Evolutionary conservation across 169 alveolate genomes (phyloP), one percentile per base, ranked within the genome.

Genomic region (Cryptosporidium viatorum): DNA sequence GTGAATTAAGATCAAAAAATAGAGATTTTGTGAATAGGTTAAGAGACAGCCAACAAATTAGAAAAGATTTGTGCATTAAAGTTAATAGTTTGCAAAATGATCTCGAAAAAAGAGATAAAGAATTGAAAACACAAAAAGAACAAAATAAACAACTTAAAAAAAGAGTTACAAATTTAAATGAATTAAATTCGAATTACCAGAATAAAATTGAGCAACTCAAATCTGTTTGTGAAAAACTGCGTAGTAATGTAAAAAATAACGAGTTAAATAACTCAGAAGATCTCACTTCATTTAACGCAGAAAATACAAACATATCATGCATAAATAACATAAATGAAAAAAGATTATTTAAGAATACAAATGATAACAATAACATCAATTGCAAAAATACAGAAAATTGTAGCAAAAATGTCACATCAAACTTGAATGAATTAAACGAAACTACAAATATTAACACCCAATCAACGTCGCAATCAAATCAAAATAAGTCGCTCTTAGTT

Each of bases 31-130:
- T 80, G 35, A 62, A 62, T 62, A 59, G 89, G 48, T 62, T 80
- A 65, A 59, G 89, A 1, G 89, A 80, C 43, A 80, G 80, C 55
- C 89, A 80, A 80, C 89, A 80, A 65, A 80, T 80, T 1, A 80
- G 89, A 39, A 80, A 80, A 29, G 89, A 80, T 62, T 39, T 80
- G 37, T 80, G 89, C 18, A 62, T 80, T 21, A 80, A 80, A 80
- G 75, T 80, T 9, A 80, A 80, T 37, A 59, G 68, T 59, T 33
- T 80, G 23, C 89, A 80, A 80, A 65, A 80, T 80, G 89, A 80
- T 33, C 29, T 80, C 26, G 89, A 80, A 45, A 80, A 80, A 62
- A 80, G 48, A 65, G 89, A 80, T 23, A 80, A 80, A 39, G 89
- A 80, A 39, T 29, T 80, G 39, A 80, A 80, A 62, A 23, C 35